These are phyloP conservation scores for Cyclotella choctawhatcheeana DNA, from an alignment of 108 stramenopile species.

Conservation along the genomic window DNA sequence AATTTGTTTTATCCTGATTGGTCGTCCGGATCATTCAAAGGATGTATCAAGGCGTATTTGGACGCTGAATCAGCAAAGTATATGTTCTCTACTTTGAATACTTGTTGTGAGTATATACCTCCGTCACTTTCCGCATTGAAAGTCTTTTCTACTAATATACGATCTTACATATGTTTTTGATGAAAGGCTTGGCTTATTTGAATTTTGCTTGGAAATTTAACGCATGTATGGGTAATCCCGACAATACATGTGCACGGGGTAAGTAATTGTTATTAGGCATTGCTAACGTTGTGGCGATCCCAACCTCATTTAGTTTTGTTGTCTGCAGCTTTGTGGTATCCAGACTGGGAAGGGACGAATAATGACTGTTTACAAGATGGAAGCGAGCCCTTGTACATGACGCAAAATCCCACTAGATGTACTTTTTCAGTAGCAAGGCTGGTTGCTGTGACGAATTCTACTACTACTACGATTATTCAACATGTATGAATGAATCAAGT, in stretches of 20 bases:
- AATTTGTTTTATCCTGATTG: constrained; percentile 12
- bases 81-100: constrained; percentile 2
- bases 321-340: constrained; percentile 20
- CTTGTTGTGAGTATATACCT: no score
- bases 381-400: constrained; percentile 9
- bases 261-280: no score
- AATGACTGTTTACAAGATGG: constrained; percentile 1
- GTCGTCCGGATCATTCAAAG: not conserved
- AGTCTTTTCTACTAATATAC: no score
- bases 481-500: no score
- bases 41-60: constrained; percentile 12
- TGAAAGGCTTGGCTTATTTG: no score
- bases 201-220: constrained; percentile 4
- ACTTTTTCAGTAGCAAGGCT: not conserved
- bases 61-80: not conserved
- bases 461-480: no score
- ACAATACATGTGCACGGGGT: not conserved
- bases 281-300: no score
- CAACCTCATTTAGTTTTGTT: no score
- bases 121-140: no score
- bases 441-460: constrained; percentile 3
- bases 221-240: constrained; percentile 7
- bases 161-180: no score
- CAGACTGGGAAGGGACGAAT: constrained; percentile 10
- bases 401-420: not conserved